These are phyloP conservation scores for Truncatella angustata DNA, from an alignment of 2,329 filamentous ascomycete genomes.

Conservation along the genomic window DNA sequence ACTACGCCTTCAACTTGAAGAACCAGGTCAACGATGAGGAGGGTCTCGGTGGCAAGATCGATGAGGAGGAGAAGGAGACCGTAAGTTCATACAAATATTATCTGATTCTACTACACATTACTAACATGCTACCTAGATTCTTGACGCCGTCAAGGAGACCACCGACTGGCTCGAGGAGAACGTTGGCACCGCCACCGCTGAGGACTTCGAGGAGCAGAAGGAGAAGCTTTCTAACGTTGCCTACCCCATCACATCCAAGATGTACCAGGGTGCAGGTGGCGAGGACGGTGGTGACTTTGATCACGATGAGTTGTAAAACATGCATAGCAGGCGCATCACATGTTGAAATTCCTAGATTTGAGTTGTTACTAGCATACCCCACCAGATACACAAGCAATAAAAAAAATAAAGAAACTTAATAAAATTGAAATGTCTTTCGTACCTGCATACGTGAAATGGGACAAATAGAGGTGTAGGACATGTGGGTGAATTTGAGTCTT, in stretches of 20 bases:
- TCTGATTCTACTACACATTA: slow-evolving; percentile 10
- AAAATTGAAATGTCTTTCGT: neutral
- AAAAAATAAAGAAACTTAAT: slow-evolving; percentile 30
- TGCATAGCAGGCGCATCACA: slow-evolving; percentile 5
- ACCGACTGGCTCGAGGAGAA: slow-evolving; percentile 98
- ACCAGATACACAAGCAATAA: slow-evolving; percentile 14
- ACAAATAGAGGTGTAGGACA: too few relatives aligned
- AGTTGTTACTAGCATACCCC: slow-evolving; percentile 28
- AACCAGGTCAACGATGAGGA: slow-evolving; percentile 98
- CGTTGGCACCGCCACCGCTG: slow-evolving; percentile 75
- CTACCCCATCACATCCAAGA: slow-evolving; percentile 98
- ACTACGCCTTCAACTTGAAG: slow-evolving; percentile 98
- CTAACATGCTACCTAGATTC: slow-evolving; percentile 55
- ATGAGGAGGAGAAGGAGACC: slow-evolving; percentile 97
- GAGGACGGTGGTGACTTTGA: slow-evolving; percentile 61
- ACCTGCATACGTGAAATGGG: neutral
- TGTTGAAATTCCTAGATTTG: slow-evolving; percentile 24
- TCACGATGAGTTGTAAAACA: slow-evolving; percentile 80
- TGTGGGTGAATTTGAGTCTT: too few relatives aligned
- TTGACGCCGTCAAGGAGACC: slow-evolving; percentile 95
- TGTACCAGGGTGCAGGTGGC: slow-evolving; percentile 71
- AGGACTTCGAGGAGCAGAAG: slow-evolving; percentile 99
- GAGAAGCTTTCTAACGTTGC: slow-evolving; percentile 97
- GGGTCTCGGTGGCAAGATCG: slow-evolving; percentile 96
- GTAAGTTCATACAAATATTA: slow-evolving; percentile 46